These are phyloP conservation scores for Suhomyces panamericanus DNA, from an alignment of 1,139 yeast species.

Conservation along the genomic window DNA sequence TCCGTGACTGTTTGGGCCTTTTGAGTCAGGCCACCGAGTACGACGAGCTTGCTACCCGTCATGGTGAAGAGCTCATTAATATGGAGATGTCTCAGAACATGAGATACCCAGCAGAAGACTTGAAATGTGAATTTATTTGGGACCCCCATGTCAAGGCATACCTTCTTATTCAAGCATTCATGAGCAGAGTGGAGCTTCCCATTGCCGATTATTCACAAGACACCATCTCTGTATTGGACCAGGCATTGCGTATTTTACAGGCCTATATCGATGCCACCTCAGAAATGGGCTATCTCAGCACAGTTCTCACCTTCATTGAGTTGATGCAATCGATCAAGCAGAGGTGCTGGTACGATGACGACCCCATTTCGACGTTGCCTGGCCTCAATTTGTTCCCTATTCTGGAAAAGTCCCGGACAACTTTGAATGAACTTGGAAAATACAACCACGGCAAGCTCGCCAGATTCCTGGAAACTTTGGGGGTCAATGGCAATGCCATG, in stretches of 20 bases:
- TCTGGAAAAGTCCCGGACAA: constrained; percentile 14
- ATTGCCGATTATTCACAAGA: constrained; percentile 96
- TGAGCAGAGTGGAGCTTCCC: constrained; percentile 82
- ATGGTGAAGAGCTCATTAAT: constrained; percentile 91
- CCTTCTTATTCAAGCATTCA: constrained; percentile 80
- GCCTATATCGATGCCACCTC: constrained; percentile 90
- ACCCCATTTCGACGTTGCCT: constrained; percentile 68
- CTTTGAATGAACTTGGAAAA: constrained; percentile 22
- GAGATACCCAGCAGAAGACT: constrained; percentile 72
- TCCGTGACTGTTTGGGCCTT: constrained; percentile 70
- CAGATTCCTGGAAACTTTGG: constrained; percentile 35
- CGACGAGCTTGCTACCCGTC: constrained; percentile 90
- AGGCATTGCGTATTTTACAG: constrained; percentile 88
- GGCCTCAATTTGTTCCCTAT: constrained; percentile 48
- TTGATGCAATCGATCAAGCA: constrained; percentile 90
- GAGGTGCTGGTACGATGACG: constrained; percentile 81
- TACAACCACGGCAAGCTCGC: constrained; percentile 28
- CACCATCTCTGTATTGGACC: constrained; percentile 90
- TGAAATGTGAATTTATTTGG: constrained; percentile 73
- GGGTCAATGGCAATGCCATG: constrained; percentile 30
- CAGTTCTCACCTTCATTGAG: constrained; percentile 60
- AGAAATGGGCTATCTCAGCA: constrained; percentile 70
- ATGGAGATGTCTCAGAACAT: constrained; percentile 83
- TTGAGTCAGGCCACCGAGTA: constrained; percentile 84
- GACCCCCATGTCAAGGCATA: constrained; percentile 95